Evolutionary conservation across 805 yeast genomes (phyloP).

Genomic region (Nematodospora valgi): DNA sequence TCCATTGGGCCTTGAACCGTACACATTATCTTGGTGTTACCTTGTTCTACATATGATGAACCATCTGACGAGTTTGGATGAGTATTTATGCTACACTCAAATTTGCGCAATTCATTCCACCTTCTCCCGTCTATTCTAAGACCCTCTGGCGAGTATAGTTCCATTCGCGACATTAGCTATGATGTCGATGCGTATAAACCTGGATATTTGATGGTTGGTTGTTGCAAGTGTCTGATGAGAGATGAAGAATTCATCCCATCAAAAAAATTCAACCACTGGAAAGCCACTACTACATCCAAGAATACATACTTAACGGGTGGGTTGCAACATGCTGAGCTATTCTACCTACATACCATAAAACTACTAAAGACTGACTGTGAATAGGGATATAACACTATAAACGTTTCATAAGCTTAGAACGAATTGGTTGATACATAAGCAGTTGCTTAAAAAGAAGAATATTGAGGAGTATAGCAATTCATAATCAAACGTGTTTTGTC

Average conservation of each 20-base stretch:
- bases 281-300: no score
- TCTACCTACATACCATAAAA: no score
- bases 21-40: slow-evolving; percentile 84
- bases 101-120: slow-evolving; percentile 86
- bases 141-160: slow-evolving; percentile 94
- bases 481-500: slow-evolving; percentile 58
- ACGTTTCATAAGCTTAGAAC: slow-evolving; percentile 27
- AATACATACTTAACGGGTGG: no score
- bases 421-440: slow-evolving; percentile 56
- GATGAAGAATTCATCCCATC: no score
- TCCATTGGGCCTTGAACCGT: slow-evolving; percentile 89
- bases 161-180: slow-evolving; percentile 43
- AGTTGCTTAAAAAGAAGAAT: slow-evolving; percentile 58
- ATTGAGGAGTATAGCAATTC: slow-evolving; percentile 55
- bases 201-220: no score
- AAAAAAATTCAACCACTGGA: no score
- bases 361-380: no score
- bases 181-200: no score
- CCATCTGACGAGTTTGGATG: slow-evolving; percentile 90
- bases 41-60: slow-evolving; percentile 87
- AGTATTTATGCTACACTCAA: slow-evolving; percentile 78
- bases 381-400: no score
- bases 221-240: no score
- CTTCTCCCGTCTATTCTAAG: slow-evolving; percentile 90
- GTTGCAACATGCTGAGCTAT: no score